Conservation (phyloP, 2,329 filamentous ascomycete species). For the Neofusicoccum sp. region DNA sequence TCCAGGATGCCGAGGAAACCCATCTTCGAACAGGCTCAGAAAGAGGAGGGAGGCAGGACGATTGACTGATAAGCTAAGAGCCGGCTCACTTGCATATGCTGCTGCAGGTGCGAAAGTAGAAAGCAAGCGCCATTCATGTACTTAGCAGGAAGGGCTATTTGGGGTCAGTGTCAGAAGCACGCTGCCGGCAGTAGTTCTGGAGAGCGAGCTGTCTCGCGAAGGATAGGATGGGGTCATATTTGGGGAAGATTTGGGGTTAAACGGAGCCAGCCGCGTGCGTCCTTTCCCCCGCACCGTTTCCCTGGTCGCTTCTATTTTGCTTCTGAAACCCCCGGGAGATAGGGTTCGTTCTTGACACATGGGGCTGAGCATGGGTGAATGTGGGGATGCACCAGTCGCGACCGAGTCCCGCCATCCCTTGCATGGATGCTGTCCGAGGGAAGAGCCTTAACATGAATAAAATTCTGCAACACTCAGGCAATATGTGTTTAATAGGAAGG, state of each 20-base stretch:
- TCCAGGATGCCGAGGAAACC: constrained; percentile 35
- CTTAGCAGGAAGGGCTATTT: neutral
- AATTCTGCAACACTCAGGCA: neutral
- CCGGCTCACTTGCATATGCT: neutral
- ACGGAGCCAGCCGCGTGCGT: neutral
- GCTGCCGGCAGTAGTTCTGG: neutral
- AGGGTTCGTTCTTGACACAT: neutral
- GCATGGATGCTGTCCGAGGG: neutral
- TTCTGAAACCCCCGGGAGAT: neutral
- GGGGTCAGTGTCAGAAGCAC: neutral
- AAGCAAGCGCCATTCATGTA: neutral
- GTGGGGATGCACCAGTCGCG: neutral
- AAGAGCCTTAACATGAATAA: neutral
- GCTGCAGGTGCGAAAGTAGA: neutral
- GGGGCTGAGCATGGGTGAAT: neutral
- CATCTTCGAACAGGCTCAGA: constrained; percentile 22
- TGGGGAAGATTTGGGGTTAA: neutral
- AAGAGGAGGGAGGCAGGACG: too few species aligned
- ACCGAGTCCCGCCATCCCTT: neutral
- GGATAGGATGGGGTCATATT: neutral
- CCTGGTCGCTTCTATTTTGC: neutral
- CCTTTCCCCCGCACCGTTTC: neutral
- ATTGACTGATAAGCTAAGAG: neutral
- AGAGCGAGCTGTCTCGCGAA: neutral
- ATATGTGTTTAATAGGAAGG: neutral